phyloP scores from a whole-genome alignment of 108 stramenopile species.

The Schizochytrium sp. region DNA sequence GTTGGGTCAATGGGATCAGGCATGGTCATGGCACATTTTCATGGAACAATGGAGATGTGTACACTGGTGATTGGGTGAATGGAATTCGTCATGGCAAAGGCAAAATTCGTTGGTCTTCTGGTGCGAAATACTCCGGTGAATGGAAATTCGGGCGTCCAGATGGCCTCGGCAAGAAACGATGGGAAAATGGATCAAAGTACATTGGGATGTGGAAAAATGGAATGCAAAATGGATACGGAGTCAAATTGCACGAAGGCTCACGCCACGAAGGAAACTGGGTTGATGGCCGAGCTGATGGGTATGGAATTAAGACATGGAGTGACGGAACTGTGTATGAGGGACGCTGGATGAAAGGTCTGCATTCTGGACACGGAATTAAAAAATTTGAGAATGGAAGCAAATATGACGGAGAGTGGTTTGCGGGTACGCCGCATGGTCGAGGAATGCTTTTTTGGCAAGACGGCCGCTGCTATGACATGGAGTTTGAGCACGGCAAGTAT shows the following conservation, averaged over 20 bases:
- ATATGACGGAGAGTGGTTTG: slow-evolving; percentile 75
- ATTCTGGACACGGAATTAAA: slow-evolving; percentile 72
- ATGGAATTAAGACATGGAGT: slow-evolving; percentile 73
- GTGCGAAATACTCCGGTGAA: slow-evolving; percentile 75
- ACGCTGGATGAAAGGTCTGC: slow-evolving; percentile 71
- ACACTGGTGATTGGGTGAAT: slow-evolving; percentile 76
- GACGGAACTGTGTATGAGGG: slow-evolving; percentile 76
- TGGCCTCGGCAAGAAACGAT: slow-evolving; percentile 58
- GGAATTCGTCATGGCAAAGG: slow-evolving; percentile 71
- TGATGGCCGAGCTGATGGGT: slow-evolving; percentile 75
- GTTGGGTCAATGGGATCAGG: slow-evolving; percentile 71
- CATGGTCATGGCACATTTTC: slow-evolving; percentile 71
- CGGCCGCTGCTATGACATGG: slow-evolving; percentile 56
- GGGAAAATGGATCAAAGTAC: slow-evolving; percentile 54
- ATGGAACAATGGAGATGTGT: slow-evolving; percentile 76
- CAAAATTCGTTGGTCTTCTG: slow-evolving; percentile 71
- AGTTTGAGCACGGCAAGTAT: slow-evolving; percentile 48
- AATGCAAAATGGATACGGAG: background rate
- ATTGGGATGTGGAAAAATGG: slow-evolving; percentile 50
- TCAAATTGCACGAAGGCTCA: slow-evolving; percentile 47
- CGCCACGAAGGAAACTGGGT: slow-evolving; percentile 49
- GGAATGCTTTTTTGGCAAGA: slow-evolving; percentile 61
- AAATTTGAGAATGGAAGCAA: slow-evolving; percentile 74
- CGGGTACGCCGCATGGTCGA: slow-evolving; percentile 73
- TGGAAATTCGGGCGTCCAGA: slow-evolving; percentile 65